These are phyloP conservation scores for Colletotrichum nymphaeae DNA, from an alignment of 2,329 filamentous ascomycete genomes.

Conservation along the genomic window DNA sequence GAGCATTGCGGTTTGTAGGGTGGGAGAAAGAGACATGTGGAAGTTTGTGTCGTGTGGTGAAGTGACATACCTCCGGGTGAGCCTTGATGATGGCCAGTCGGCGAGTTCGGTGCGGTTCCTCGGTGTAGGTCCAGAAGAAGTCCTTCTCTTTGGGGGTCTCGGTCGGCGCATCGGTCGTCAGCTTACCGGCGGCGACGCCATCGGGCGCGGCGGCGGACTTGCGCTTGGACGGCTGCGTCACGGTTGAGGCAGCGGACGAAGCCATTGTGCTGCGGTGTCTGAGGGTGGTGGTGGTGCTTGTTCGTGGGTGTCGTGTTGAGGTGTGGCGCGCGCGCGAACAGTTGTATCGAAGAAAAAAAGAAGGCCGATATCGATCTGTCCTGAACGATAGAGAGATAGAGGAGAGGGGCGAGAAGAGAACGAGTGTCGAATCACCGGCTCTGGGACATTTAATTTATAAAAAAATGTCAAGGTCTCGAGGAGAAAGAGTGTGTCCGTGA, in stretches of 20 bases:
- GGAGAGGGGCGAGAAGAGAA: slow-evolving; percentile 2
- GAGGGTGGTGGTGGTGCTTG: not conserved
- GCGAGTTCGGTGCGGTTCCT: slow-evolving; percentile 93
- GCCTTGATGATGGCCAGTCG: slow-evolving; percentile 97
- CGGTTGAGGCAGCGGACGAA: slow-evolving; percentile 47
- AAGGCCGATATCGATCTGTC: slow-evolving; percentile 21
- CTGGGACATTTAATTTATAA: slow-evolving; percentile 15
- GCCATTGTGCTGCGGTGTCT: slow-evolving; percentile 37
- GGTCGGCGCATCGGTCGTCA: slow-evolving; percentile 35
- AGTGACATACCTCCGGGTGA: slow-evolving; percentile 82
- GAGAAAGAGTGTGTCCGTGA: not conserved
- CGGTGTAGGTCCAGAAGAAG: slow-evolving; percentile 99
- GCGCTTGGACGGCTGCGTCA: slow-evolving; percentile 46
- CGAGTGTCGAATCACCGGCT: slow-evolving; percentile 27
- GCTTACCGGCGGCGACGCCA: slow-evolving; percentile 40
- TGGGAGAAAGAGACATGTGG: not conserved
- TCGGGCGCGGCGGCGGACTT: slow-evolving; percentile 30
- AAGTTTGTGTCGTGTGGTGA: not conserved
- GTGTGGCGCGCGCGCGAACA: not conserved
- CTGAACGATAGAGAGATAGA: slow-evolving; percentile 1
- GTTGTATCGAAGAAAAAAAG: not conserved
- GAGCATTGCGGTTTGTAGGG: slow-evolving; percentile 5
- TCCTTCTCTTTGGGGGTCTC: slow-evolving; percentile 58
- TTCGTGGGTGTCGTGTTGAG: not conserved
- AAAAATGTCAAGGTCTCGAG: not conserved